A percentile compares a stretch with the other conserved stretches of the same genome.
Evolutionary conservation across 2,329 filamentous ascomycete genomes (phyloP).

Genomic region (Diplocarpon mali): DNA sequence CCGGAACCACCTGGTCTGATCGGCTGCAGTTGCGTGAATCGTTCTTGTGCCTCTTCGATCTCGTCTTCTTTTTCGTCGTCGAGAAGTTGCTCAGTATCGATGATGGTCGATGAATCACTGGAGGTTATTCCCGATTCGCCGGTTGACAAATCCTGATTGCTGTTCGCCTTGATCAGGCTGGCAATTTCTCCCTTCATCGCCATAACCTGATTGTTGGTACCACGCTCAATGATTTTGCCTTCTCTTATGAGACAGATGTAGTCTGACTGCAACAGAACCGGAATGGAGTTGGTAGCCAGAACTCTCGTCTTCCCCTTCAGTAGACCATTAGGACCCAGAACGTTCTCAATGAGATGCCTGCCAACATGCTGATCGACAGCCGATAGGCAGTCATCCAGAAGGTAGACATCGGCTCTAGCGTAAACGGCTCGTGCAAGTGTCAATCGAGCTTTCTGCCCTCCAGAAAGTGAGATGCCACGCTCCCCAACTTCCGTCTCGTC

Average conservation of each 20-base stretch:
- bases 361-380: slow-evolving; percentile 98
- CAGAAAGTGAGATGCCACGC: slow-evolving; percentile 88
- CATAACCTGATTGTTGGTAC: slow-evolving; percentile 82
- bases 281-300: slow-evolving; percentile 88
- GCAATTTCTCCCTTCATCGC: slow-evolving; percentile 89
- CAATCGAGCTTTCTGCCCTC: slow-evolving; percentile 89
- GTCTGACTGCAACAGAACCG: slow-evolving; percentile 79
- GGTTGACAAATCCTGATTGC: slow-evolving; percentile 37
- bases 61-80: slow-evolving; percentile 47
- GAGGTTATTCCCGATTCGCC: slow-evolving; percentile 33
- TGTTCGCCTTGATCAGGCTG: slow-evolving; percentile 69
- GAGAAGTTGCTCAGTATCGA: slow-evolving; percentile 36
- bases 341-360: slow-evolving; percentile 86
- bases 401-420: slow-evolving; percentile 88
- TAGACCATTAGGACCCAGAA: slow-evolving; percentile 75
- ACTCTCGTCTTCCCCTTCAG: slow-evolving; percentile 80
- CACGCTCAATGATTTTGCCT: slow-evolving; percentile 72
- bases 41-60: slow-evolving; percentile 69
- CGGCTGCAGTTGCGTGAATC: slow-evolving; percentile 62
- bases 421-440: slow-evolving; percentile 91
- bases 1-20: slow-evolving; percentile 47
- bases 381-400: slow-evolving; percentile 87
- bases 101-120: slow-evolving; percentile 48
- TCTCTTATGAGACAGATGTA: slow-evolving; percentile 79
- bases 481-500: slow-evolving; percentile 96